phyloP scores from a whole-genome alignment of 352 stramenopile genomes.

The Phytopythium helicoides region DNA sequence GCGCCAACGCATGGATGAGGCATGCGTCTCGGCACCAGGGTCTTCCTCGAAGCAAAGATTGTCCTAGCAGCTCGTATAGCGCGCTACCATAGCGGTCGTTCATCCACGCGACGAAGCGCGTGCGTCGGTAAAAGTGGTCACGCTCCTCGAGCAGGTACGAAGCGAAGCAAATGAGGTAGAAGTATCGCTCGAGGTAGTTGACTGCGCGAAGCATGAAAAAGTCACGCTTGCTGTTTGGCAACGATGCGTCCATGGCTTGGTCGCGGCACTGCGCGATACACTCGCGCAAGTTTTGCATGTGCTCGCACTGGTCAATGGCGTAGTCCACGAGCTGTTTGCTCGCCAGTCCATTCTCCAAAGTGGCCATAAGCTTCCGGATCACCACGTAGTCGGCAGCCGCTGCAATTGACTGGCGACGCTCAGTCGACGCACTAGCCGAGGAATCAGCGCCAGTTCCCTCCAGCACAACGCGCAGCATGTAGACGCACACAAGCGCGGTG shows the following conservation, averaged over 20 bases:
- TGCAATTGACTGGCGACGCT: conserved; percentile 50
- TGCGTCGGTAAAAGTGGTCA: conserved; percentile 40
- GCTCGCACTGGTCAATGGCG: conserved; percentile 74
- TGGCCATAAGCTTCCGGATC: conserved; percentile 68
- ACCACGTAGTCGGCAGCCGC: conserved; percentile 65
- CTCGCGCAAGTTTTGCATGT: conserved; percentile 84
- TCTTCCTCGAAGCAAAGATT: conserved; percentile 87
- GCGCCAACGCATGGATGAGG: conserved; percentile 87
- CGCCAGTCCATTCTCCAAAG: conserved; percentile 64
- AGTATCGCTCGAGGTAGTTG: conserved; percentile 89
- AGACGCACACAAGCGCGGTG: conserved; percentile 85
- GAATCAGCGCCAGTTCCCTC: conserved; percentile 28
- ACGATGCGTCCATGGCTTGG: conserved; percentile 66
- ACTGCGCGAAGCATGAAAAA: conserved; percentile 83
- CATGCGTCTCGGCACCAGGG: conserved; percentile 66
- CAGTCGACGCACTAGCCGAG: conserved; percentile 3
- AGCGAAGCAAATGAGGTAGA: conserved; percentile 88
- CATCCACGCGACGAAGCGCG: conserved; percentile 84
- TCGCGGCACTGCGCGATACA: conserved; percentile 81
- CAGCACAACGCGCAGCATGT: conserved; percentile 80
- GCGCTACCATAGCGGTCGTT: conserved; percentile 74
- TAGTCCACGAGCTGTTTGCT: conserved; percentile 70
- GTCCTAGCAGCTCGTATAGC: conserved; percentile 84
- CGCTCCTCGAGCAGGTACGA: conserved; percentile 83
- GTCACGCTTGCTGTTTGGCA: conserved; percentile 65